Evolutionary conservation across 805 yeast genomes (phyloP), one percentile per base, ranked within the genome.

Genomic region (Candida koratica): DNA sequence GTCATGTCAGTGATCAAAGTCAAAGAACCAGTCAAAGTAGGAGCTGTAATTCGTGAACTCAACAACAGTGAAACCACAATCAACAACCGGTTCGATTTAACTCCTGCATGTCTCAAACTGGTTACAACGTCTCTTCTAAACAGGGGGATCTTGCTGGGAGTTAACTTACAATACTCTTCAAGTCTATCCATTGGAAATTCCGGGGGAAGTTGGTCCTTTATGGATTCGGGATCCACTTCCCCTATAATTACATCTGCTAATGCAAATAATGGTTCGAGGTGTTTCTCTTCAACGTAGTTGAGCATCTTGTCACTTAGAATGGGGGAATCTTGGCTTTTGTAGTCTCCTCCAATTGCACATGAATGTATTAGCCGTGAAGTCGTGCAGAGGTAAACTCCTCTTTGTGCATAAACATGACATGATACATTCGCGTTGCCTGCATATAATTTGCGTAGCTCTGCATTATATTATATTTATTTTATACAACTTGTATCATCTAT

Each of bases 1-100:
- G 56, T 32, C 73, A 67, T 67, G 11, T 67, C 69, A 13, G 54
- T 44, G 5, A 67, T 36, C 17, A 58, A 48, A 16, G 60, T 65
- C 9, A 58, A 43, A 6, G 66, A 49, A n/a, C 49, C 50, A n/a
- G 71, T 60, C 23, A 63, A 44, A 1, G 52, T 44, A 3, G 64
- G 68, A 22, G 63, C 52, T 11, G 53, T 40, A 6, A 62, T 35
- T 32, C 64, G 51, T 22, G 60, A 56, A n/a, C 52, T 51, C 35
- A 67, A 54, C 1, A 49, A 46, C 4, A 46, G 39, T 45, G 53
- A 51, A 8, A 58, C 39, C 2, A 61, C 19, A 12, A 48, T 46
- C 36, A 62, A 57, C n/a, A 41, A 19, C 26, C 49, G 46, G 17
- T 46, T 38, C 1, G 64, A 39, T 8, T 25, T 29, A 4, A 39